phyloP scores from a whole-genome alignment of 768 basidiomycete species.

The Lanmaoa pseudosensibilis region DNA sequence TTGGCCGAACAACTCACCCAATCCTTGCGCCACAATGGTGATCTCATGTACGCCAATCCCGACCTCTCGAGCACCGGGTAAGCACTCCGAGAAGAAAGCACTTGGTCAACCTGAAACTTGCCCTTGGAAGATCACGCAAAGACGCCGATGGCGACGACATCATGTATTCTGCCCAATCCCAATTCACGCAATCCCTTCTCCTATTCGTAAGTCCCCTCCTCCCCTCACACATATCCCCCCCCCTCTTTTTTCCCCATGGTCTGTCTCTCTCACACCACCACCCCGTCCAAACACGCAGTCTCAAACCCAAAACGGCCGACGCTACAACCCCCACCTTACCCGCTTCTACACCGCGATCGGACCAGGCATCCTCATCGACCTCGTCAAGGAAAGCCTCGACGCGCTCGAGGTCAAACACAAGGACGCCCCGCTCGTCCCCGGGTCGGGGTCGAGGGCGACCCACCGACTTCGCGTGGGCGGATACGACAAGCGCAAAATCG shows the following conservation, averaged over 20 bases:
- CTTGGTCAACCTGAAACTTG: neutral
- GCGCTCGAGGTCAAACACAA: constrained; percentile 51
- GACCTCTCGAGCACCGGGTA: constrained; percentile 39
- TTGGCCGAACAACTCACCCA: constrained; percentile 74
- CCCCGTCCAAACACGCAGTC: constrained; percentile 60
- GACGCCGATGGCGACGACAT: constrained; percentile 60
- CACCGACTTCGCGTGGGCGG: constrained; percentile 64
- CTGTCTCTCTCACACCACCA: neutral
- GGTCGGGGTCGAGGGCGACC: constrained; percentile 9
- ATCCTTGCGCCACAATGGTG: constrained; percentile 66
- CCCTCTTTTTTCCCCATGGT: neutral
- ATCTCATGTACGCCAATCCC: constrained; percentile 71
- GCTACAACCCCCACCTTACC: constrained; percentile 74
- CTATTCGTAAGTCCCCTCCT: constrained; percentile 61
- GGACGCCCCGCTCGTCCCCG: constrained; percentile 28
- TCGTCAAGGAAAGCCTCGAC: constrained; percentile 56
- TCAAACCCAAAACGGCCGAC: constrained; percentile 73
- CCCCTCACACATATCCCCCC: too few species aligned
- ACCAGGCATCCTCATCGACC: constrained; percentile 50
- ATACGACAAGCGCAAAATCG: constrained; percentile 59
- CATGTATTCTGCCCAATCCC: constrained; percentile 62
- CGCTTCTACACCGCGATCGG: constrained; percentile 72
- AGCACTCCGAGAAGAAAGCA: constrained; percentile 6
- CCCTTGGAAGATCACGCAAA: constrained; percentile 19
- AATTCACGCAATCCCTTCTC: constrained; percentile 79